Evolutionary conservation across 2,329 filamentous ascomycete species (phyloP), one percentile per base, ranked within the genome.

Genomic region (Dryadomyces quercus-mongolicae): DNA sequence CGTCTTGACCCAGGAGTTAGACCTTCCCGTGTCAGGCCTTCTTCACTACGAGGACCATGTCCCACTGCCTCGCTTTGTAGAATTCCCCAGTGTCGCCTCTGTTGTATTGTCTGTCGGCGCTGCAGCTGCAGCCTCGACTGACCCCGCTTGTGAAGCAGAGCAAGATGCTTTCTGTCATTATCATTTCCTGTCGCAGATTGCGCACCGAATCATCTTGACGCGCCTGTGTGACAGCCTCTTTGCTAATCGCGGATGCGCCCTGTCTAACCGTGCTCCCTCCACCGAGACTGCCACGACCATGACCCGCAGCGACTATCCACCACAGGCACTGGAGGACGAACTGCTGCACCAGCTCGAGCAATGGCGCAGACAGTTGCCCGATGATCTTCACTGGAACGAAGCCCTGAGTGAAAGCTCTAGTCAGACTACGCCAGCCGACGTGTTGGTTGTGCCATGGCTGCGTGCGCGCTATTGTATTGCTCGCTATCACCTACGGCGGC

Each of bases 181-280:
- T 55, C 76, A 79, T 58, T 79, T 79, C 57, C 70, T 79, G 6
- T 75, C 75, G 25, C 76, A 79, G 60, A 75, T 77, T 40, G 75
- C 76, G 7, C 75, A 78, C 60, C 71, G 76, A 48, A 78, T 78
- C 55, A 75, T 79, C 53, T 67, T 79, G 9, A 78, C 74, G 1
- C 71, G 76, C 7, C 71, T 78, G 31, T 71, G 74, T 52, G 71
- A 77, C 57, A 75, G 74, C 61, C 46, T 61, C 52, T 56, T 60
- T 36, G 25, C 50, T 34, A 58, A 67, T 43, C 55, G 58, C 49
- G 47, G 54, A 21, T 43, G 55, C 13, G 59, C 55, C 2, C 54
- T 60, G 16, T 56, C 57, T 1, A 42, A 50, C 1, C 53, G 54
- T 6, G 43, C n/a, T 4, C 31, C 10, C 25, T 66, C 25, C 16